These are phyloP conservation scores for Diplodia corticola DNA, from an alignment of 2,329 filamentous ascomycete species.

Conservation along the genomic window DNA sequence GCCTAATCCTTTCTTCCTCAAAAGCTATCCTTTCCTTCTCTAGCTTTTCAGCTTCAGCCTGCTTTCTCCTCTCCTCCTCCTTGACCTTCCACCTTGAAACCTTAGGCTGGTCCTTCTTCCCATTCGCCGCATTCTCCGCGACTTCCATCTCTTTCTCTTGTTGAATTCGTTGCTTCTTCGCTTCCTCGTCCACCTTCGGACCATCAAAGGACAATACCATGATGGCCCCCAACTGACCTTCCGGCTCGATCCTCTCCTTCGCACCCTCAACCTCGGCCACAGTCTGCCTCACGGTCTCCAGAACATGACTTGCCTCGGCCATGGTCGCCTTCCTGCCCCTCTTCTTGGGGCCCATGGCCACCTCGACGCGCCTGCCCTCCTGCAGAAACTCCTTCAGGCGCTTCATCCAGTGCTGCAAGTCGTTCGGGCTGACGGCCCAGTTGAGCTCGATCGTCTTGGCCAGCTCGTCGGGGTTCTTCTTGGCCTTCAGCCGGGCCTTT, in stretches of 20 bases:
- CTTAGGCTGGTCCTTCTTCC: background rate
- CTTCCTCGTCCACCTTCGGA: conserved; percentile 25
- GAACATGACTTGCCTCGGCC: conserved; percentile 57
- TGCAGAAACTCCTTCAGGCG: conserved; percentile 67
- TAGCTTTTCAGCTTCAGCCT: background rate
- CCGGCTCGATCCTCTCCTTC: conserved; percentile 30
- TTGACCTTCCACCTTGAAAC: conserved; percentile 17
- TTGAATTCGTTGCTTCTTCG: conserved; percentile 24
- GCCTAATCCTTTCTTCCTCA: background rate
- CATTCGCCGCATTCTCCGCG: conserved; percentile 24
- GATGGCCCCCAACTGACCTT: conserved; percentile 35
- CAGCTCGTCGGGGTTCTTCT: conserved; percentile 29
- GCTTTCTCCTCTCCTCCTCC: conserved; percentile 10
- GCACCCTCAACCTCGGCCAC: conserved; percentile 41
- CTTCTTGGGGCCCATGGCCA: conserved; percentile 69
- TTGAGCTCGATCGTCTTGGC: conserved; percentile 83
- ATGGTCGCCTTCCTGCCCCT: conserved; percentile 62
- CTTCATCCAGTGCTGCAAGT: conserved; percentile 70
- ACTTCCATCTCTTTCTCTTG: conserved; percentile 25
- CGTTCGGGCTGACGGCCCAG: conserved; percentile 79
- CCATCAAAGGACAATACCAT: conserved; percentile 38
- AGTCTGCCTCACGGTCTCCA: conserved; percentile 53
- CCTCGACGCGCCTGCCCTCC: conserved; percentile 74
- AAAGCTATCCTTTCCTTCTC: background rate
- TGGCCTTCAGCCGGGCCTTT: conserved; percentile 44